phyloP scores from a whole-genome alignment of 2,329 filamentous ascomycete species.

The Colletotrichum musicola region DNA sequence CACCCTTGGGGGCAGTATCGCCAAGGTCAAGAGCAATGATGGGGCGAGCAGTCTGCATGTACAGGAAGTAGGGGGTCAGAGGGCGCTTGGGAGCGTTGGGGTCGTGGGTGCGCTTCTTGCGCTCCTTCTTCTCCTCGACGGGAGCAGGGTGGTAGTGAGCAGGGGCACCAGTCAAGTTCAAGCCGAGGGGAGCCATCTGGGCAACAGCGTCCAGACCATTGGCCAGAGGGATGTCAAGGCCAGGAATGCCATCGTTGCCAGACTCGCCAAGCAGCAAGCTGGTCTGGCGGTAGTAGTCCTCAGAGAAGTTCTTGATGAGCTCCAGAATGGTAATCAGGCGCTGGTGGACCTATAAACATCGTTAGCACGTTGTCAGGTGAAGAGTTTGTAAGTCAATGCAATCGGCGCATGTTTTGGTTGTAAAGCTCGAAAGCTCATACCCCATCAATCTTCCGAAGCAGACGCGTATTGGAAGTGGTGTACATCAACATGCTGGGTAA shows the following conservation, averaged over 20 bases:
- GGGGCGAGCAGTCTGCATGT: slow-evolving; percentile 87
- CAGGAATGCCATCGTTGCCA: slow-evolving; percentile 58
- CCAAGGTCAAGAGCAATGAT: slow-evolving; percentile 86
- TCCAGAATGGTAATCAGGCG: slow-evolving; percentile 84
- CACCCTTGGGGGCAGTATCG: slow-evolving; percentile 81
- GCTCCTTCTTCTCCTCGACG: slow-evolving; percentile 83
- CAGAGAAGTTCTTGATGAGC: slow-evolving; percentile 82
- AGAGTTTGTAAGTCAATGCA: too few relatives aligned
- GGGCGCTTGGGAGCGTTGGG: slow-evolving; percentile 96
- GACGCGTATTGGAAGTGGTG: too few relatives aligned
- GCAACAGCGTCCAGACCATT: slow-evolving; percentile 63
- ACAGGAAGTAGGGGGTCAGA: slow-evolving; percentile 94
- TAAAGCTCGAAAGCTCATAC: background rate
- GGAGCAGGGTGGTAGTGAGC: slow-evolving; percentile 49
- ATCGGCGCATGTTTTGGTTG: background rate
- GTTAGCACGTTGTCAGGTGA: slow-evolving; percentile 50
- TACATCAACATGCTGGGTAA: too few relatives aligned
- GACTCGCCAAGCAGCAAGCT: slow-evolving; percentile 82
- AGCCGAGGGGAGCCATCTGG: slow-evolving; percentile 54
- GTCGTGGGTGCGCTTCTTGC: slow-evolving; percentile 88
- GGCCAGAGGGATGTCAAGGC: slow-evolving; percentile 58
- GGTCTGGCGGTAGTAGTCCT: slow-evolving; percentile 89
- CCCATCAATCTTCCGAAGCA: background rate
- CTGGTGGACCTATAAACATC: slow-evolving; percentile 73
- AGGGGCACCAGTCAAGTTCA: slow-evolving; percentile 22